phyloP scores from a whole-genome alignment of 2,329 filamentous ascomycete species.

The Ophiosphaerella narmari region DNA sequence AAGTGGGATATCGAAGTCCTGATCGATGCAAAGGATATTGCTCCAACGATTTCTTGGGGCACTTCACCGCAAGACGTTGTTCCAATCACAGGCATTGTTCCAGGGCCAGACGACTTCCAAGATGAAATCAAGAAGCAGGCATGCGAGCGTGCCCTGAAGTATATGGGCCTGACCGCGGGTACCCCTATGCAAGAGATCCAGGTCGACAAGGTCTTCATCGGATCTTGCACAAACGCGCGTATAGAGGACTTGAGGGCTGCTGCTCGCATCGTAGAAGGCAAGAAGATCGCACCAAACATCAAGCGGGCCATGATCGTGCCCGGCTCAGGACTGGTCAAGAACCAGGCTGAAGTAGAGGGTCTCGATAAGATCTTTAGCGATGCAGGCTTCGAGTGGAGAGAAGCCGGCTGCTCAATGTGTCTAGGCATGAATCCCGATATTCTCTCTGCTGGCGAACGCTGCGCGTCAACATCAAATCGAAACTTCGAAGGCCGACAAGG shows the following conservation, averaged over 20 bases:
- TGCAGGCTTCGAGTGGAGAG: constrained; percentile 96
- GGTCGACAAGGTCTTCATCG: constrained; percentile 97
- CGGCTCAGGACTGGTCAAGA: constrained; percentile 91
- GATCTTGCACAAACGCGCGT: constrained; percentile 94
- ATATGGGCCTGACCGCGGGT: constrained; percentile 90
- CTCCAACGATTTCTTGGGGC: constrained; percentile 94
- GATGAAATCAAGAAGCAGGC: constrained; percentile 79
- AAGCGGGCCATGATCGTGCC: constrained; percentile 96
- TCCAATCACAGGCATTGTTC: constrained; percentile 90
- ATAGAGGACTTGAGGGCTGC: constrained; percentile 94
- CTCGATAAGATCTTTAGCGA: constrained; percentile 90
- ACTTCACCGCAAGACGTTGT: constrained; percentile 95
- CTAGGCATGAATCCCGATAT: constrained; percentile 99
- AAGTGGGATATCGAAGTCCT: constrained; percentile 88
- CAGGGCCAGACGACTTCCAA: constrained; percentile 84
- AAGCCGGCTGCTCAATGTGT: constrained; percentile 99
- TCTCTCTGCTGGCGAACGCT: constrained; percentile 86
- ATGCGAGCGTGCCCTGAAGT: constrained; percentile 82
- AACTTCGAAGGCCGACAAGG: constrained; percentile 98
- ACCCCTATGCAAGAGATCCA: constrained; percentile 90
- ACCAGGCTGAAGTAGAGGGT: constrained; percentile 86
- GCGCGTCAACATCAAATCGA: constrained; percentile 92
- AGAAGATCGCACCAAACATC: constrained; percentile 83
- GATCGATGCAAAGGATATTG: constrained; percentile 90
- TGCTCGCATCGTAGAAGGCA: constrained; percentile 82